phyloP scores from a whole-genome alignment of 2,329 filamentous ascomycete species.

The Colletotrichum destructivum region DNA sequence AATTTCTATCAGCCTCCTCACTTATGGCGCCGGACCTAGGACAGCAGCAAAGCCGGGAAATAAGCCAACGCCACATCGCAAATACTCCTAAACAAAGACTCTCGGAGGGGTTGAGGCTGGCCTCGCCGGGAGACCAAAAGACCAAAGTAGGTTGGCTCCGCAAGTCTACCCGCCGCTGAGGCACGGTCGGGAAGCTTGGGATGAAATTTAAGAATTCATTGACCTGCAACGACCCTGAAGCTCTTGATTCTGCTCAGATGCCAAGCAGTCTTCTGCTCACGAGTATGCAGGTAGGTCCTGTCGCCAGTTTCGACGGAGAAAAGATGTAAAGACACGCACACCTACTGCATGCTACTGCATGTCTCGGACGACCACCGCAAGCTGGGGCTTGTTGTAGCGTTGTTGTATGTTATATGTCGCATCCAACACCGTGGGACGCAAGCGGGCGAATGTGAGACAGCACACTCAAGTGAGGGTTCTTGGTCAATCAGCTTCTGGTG shows the following conservation, averaged over 20 bases:
- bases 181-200: not conserved
- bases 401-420: not conserved
- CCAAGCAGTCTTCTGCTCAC: not conserved
- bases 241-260: not conserved
- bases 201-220: conserved; percentile 2
- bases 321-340: not conserved
- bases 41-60: not conserved
- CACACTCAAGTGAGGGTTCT: not conserved
- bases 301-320: not conserved
- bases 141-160: not conserved
- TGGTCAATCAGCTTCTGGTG: not conserved
- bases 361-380: conserved; percentile 11
- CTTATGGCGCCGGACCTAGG: not conserved
- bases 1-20: not conserved
- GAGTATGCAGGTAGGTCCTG: not conserved
- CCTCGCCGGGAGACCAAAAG: not conserved
- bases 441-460: not conserved
- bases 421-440: conserved; percentile 5
- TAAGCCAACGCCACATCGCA: not conserved
- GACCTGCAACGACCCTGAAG: not conserved
- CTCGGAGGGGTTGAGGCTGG: not conserved
- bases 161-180: not conserved
- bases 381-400: not conserved
- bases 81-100: no score
- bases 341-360: conserved; percentile 7